Evolutionary conservation across 257 asterid genomes (phyloP), one percentile per base, ranked within the genome.

Genomic region (Salvia rosmarinus): DNA sequence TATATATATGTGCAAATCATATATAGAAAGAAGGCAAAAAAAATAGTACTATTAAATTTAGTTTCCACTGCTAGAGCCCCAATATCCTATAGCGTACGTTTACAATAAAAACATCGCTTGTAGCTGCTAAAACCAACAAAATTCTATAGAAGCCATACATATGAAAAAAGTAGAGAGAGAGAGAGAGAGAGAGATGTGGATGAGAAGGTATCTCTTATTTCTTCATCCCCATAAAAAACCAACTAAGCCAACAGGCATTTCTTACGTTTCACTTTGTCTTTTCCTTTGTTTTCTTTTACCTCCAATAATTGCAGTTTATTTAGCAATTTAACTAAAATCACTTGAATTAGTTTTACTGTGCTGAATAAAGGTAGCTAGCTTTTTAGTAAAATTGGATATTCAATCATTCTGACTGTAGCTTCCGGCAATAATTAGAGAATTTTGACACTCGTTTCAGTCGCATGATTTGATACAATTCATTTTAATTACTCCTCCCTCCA

Each of bases 251-350:
- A 77, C 81, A 84, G 68, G 64, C 84, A 76, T 73, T 73, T 82
- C 89, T 87, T 91, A 82, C 89, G 91, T 85, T 84, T 72, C 79
- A 71, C 25, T 89, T 89, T 89, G 96, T 89, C 95, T 83, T 84
- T 85, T 89, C 70, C 82, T 81, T 76, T 84, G 90, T 83, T 77
- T 62, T 56, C n/a, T n/a, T 83, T 66, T 67, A 49, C 78, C 61
- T 74, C 75, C 84, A 74, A 82, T 81, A 72, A 82, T 80, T 84
- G 83, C 77, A 30, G 52, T 46, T 67, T 32, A 46, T 54, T n/a
- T 54, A 5, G 55, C 42, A n/a, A 52, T 43, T 67, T 57, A 67
- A 54, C 32, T 47, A 21, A 54, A 30, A 43, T 0, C 9, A 20
- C 62, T 70, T 40, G 43, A 6, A 9, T 63, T 30, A 35, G 30